phyloP scores from a whole-genome alignment of 345 rosid genomes.

The Orychophragmus violaceus region DNA sequence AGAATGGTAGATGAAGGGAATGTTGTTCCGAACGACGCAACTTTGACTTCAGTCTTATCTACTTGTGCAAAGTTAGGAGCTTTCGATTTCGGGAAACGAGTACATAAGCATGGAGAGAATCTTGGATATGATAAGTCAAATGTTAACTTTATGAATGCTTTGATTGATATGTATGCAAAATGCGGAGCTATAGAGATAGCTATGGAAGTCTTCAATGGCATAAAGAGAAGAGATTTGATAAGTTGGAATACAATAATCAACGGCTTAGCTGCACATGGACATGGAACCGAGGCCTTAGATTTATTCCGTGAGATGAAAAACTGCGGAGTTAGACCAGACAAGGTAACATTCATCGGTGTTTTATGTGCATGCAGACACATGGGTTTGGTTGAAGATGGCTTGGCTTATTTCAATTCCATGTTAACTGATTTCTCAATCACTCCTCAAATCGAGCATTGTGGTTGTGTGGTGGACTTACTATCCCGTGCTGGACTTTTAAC shows the following conservation, averaged over 20 bases:
- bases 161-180: conserved; percentile 85
- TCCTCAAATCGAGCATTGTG: conserved; percentile 83
- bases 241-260: conserved; percentile 76
- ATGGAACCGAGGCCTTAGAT: conserved; percentile 55
- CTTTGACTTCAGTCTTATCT: conserved; percentile 61
- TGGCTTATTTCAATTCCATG: conserved; percentile 64
- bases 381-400: conserved; percentile 70
- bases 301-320: conserved; percentile 55
- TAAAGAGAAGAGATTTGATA: conserved; percentile 61
- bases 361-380: conserved; percentile 66
- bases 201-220: conserved; percentile 43
- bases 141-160: conserved; percentile 57
- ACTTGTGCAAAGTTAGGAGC: conserved; percentile 83
- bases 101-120: conserved; percentile 50
- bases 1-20: conserved; percentile 49
- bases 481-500: conserved; percentile 63
- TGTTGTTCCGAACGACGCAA: conserved; percentile 62
- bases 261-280: conserved; percentile 69
- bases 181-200: conserved; percentile 62
- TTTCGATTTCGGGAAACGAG: conserved; percentile 66
- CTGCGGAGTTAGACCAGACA: conserved; percentile 52
- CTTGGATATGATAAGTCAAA: conserved; percentile 47
- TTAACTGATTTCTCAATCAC: conserved; percentile 42
- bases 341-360: conserved; percentile 64
- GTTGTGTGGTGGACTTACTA: conserved; percentile 79